Evolutionary conservation across 371 early-diverging fungal genomes (phyloP), one percentile per base, ranked within the genome.

Genomic region (Mucor plumbeus): DNA sequence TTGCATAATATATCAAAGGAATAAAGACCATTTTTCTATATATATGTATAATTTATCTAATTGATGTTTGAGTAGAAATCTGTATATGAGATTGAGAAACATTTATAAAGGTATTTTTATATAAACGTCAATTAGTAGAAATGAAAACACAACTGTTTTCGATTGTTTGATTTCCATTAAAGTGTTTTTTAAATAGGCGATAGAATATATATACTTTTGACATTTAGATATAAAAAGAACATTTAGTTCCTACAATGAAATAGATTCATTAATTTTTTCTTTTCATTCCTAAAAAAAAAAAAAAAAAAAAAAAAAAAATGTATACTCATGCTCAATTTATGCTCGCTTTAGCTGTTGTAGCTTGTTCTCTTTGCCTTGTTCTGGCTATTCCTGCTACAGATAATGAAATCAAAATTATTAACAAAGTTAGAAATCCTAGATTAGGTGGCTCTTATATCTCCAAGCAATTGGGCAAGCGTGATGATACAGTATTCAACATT

Each of bases 321-420:
- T 44, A 39, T 7, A 34, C 59, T 57, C 43, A 41, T 60, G 57
- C 50, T 65, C 59, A 63, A 39, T 17, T 63, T 31, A 17, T 63
- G 5, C 17, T 63, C 5, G 38, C 40, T 35, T 55, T 63, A 13
- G 34, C 64, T 41, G 14, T 63, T 13, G 31, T 55, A 15, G 64
- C 63, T 26, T 40, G 38, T 39, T 40, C 54, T 54, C 31, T 40
- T n/a, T 63, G 40, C 36, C 8, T 55, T 5, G 43, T 31, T 10
- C 31, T 55, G 13, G 55, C 56, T 40, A 14, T 17, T 5, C 64
- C 64, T 33, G 40, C 26, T 39, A 26, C 35, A 19, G 38, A 40
- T 39, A 8, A 38, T 58, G 34, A 9, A 7, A 15, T 19, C 35
- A 39, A 36, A 5, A 34, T 36, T 36, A 36, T 14, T 36, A 36